Evolutionary conservation across 768 basidiomycete genomes (phyloP), one percentile per base, ranked within the genome.

Genomic region (Naganishia vishniacii): DNA sequence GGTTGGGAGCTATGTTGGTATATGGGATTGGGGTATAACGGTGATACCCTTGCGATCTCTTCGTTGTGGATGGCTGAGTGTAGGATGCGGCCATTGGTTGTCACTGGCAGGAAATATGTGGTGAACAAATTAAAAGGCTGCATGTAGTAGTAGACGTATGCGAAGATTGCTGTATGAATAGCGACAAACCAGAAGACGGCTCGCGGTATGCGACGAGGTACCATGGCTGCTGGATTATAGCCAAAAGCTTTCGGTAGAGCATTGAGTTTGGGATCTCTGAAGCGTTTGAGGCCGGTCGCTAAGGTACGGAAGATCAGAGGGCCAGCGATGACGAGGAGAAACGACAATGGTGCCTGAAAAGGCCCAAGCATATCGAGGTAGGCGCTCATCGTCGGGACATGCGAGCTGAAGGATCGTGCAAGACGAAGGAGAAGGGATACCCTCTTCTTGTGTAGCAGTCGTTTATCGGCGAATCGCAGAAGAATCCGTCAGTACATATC

Each of bases 121-220:
- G 58, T 59, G 66, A 74, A 74, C 51, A 74, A 26, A 62, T 74
- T 66, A 62, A 67, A 72, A 2, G 73, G 73, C 3, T 68, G 71
- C 16, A 53, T 28, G 32, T 72, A 68, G 6, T 65, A 61, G 16
- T 49, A 65, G 34, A 74, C 12, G 11, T 62, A 51, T 48, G 67
- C 72, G 6, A 69, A n/a, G 20, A 56, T 40, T 4, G 53, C 53
- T 0, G 69, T 70, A 40, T 71, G 68, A 9, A 70, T 26, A 20
- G 32, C 61, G 1, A 72, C 26, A 16, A 72, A 25, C 15, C 67
- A 23, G 56, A 71, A 70, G 45, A 67, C 37, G 2, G 63, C 46
- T 1, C 26, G 53, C 3, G 69, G 48, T 4, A 68, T 9, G n/a
- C 47, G 2, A 25, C 69, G 66, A 32, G 51, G 44, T 26, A 34